A percentile compares a stretch with the other conserved stretches of the same genome.
Conservation (phyloP, 495 filamentous ascomycete genomes). For the Penicillium dipodomyicola region DNA sequence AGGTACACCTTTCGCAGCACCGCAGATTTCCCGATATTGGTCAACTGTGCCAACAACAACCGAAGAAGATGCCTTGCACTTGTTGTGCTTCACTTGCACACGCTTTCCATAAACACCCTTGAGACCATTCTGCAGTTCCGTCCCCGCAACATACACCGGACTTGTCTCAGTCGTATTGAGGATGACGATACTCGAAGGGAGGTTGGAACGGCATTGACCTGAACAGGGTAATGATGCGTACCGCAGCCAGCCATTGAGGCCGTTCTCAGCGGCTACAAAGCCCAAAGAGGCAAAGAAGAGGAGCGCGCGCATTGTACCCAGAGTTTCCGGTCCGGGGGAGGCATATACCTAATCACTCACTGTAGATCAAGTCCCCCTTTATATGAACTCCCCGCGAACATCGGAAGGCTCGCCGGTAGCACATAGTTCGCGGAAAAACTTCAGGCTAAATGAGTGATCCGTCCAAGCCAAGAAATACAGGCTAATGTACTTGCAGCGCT, state of each 20-base stretch:
- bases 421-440: constrained; percentile 10
- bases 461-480: constrained; percentile 10
- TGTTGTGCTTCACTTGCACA: constrained; percentile 32
- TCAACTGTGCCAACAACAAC: constrained; percentile 59
- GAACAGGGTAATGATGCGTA: constrained; percentile 55
- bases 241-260: constrained; percentile 61
- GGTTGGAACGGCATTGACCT: constrained; percentile 27
- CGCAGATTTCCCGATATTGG: constrained; percentile 45
- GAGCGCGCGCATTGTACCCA: constrained; percentile 12
- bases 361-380: constrained; percentile 3
- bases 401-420: constrained; percentile 3
- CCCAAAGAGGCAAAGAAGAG: constrained; percentile 17
- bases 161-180: constrained; percentile 51
- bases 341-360: neutral
- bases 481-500: constrained; percentile 11
- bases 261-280: constrained; percentile 47
- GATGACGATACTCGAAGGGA: constrained; percentile 53
- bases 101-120: constrained; percentile 50
- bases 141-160: constrained; percentile 57
- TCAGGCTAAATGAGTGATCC: constrained; percentile 19
- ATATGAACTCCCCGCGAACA: constrained; percentile 8
- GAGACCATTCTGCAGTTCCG: constrained; percentile 60
- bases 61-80: constrained; percentile 28
- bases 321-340: neutral
- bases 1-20: constrained; percentile 31